Percentiles rank a stretch among this genome's conserved stretches.
phyloP scores from a whole-genome alignment of 805 yeast species.

The Sungouiella thailandica region DNA sequence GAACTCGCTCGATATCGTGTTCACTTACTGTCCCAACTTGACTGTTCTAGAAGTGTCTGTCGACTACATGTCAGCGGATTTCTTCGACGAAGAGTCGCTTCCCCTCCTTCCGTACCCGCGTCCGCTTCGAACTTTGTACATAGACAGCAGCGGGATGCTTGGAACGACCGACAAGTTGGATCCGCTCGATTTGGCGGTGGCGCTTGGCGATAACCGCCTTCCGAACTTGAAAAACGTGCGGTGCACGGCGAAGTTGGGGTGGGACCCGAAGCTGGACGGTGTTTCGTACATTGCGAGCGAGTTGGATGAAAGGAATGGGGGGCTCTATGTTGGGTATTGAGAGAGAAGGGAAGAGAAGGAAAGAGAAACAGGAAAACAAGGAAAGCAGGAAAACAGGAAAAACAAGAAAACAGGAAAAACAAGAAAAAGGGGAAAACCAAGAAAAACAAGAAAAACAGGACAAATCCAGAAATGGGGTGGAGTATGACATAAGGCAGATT shows the following conservation, averaged over 20 bases:
- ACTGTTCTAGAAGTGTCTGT: constrained; percentile 62
- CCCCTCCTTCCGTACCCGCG: constrained; percentile 20
- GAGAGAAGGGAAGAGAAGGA: too few relatives aligned
- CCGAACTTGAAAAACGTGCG: constrained; percentile 62
- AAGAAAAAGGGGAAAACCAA: too few relatives aligned
- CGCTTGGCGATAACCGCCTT: constrained; percentile 71
- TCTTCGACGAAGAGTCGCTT: constrained; percentile 32
- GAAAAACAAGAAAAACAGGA: neutral
- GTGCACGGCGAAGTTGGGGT: constrained; percentile 75
- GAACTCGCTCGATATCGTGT: constrained; percentile 67
- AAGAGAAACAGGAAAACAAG: too few relatives aligned
- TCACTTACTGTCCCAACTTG: constrained; percentile 74
- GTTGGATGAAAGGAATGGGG: constrained; percentile 72
- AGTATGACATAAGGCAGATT: too few relatives aligned
- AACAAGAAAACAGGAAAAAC: too few relatives aligned
- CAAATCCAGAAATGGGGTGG: constrained; percentile 1
- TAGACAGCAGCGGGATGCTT: constrained; percentile 81
- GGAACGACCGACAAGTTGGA: constrained; percentile 81
- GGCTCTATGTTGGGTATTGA: constrained; percentile 50
- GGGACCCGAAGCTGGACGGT: constrained; percentile 56
- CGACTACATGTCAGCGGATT: constrained; percentile 59
- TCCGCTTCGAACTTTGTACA: constrained; percentile 57
- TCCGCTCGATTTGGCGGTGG: constrained; percentile 85
- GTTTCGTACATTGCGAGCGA: constrained; percentile 52
- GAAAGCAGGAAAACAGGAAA: too few relatives aligned